phyloP scores from a whole-genome alignment of 2,329 filamentous ascomycete genomes.

The Samsoniella hepiali region DNA sequence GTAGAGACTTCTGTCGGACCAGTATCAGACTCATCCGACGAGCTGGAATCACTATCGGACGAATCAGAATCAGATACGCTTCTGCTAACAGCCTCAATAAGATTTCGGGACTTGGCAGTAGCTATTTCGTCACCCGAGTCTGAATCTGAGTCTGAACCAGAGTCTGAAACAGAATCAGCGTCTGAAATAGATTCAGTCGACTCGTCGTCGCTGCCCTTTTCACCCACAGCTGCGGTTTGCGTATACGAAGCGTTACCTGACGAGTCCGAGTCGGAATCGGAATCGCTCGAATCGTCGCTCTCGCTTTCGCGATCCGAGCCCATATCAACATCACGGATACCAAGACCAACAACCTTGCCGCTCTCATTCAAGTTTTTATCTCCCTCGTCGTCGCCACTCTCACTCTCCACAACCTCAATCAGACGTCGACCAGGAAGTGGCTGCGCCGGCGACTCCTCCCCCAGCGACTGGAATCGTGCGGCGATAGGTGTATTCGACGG shows the following conservation, averaged over 20 bases:
- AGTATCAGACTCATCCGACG: conserved; percentile 4
- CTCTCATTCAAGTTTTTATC: not conserved
- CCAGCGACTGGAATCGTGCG: not conserved
- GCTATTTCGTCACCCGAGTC: conserved; percentile 23
- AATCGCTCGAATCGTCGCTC: conserved; percentile 6
- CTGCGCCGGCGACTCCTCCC: not conserved
- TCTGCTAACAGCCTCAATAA: not conserved
- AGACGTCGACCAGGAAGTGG: conserved; percentile 6
- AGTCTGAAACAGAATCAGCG: conserved; percentile 30
- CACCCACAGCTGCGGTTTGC: not conserved
- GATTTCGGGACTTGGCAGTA: conserved; percentile 14
- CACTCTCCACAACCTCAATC: conserved; percentile 21
- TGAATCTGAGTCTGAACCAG: conserved; percentile 30
- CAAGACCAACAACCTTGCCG: conserved; percentile 1
- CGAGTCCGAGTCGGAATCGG: conserved; percentile 11
- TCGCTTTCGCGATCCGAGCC: not conserved
- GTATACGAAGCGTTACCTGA: conserved; percentile 9
- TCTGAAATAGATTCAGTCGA: not conserved
- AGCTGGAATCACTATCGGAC: conserved; percentile 28
- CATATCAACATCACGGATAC: not conserved
- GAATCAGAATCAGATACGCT: conserved; percentile 31
- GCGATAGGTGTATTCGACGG: not conserved
- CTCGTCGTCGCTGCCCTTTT: not conserved
- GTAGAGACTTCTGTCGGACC: conserved; percentile 9
- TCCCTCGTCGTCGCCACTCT: not conserved